Percentiles rank a stretch among this genome's conserved stretches.
Conservation (phyloP, 768 basidiomycete genomes). For the Xerocomus brunneocitrinus region DNA sequence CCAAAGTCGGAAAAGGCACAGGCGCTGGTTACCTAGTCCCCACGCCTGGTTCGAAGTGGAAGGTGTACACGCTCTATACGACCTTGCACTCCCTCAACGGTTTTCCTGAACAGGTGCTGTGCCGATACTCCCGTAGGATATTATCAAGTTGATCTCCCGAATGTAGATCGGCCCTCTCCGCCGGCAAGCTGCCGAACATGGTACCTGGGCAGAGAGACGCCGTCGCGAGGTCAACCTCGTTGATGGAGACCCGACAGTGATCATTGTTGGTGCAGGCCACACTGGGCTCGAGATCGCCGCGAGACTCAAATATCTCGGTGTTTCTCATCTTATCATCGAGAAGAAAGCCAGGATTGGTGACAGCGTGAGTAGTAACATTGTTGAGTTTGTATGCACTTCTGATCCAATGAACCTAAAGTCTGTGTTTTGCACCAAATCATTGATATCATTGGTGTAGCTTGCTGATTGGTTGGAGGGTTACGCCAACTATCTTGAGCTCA, state of each 20-base stretch:
- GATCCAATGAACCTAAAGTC: not conserved
- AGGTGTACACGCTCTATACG: conserved; percentile 56
- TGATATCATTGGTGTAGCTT: conserved; percentile 32
- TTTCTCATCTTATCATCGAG: conserved; percentile 56
- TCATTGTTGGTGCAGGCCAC: conserved; percentile 65
- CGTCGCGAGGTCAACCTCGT: conserved; percentile 41
- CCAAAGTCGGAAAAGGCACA: conserved; percentile 43
- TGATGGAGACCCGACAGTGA: conserved; percentile 49
- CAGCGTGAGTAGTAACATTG: conserved; percentile 18
- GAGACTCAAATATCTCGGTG: conserved; percentile 55
- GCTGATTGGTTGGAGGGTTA: conserved; percentile 66
- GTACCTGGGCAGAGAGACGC: conserved; percentile 50
- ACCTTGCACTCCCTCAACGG: conserved; percentile 55
- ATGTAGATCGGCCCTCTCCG: conserved; percentile 38
- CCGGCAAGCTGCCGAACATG: conserved; percentile 41
- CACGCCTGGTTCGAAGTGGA: conserved; percentile 43
- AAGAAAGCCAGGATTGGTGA: conserved; percentile 49
- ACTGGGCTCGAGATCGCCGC: conserved; percentile 63
- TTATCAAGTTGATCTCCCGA: not conserved
- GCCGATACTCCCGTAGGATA: not conserved
- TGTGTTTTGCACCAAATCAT: not conserved
- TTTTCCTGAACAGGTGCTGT: conserved; percentile 44
- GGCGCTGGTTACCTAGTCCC: conserved; percentile 56
- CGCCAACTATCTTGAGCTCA: conserved; percentile 53
- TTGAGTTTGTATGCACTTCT: not conserved